Base-by-base conservation (phyloP, 768 basidiomycete species). In the Suillus weaverae region DNA sequence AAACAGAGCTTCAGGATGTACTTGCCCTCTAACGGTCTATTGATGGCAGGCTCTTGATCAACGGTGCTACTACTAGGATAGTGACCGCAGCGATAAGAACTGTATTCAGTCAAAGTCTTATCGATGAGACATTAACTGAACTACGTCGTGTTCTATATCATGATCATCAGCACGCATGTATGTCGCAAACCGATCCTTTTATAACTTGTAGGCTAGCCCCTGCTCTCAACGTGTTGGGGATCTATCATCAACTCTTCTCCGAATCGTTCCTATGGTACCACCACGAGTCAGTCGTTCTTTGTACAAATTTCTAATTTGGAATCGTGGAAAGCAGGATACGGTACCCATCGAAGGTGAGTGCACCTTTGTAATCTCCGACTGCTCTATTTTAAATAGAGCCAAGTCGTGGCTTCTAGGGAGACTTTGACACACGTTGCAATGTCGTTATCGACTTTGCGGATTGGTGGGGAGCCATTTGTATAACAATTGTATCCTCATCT, bases 391-490 rank as follows among this genome's bases (percentile, higher is more conserved):
- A 54, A 54, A 32, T 18, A 16, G 30, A 30, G 50, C 26, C 22
- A 16, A 26, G 26, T 26, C 48, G 48, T 51, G 50, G 26, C 26
- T 48, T 46, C 44, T 10, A 46, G 10, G 26, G 16, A 51, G 30
- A 30, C 32, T 53, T 53, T 32, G 53, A 33, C 53, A 35, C 26
- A 35, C 20, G 53, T 54, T 54, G 33, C 11, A 6, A 33, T 54
- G 53, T 35, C 53, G 33, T 54, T 54, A 54, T 54, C 20, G 20
- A 54, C 53, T 54, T 33, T n/a, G 20, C 32, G 33, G 53, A 54
- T 39, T 68, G 70, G 70, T 72, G 72, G 70, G 72, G 73, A 62
- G 71, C 71, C 48, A 16, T 44, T 2, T 73, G 70, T 70, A 68
- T 72, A 22, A 65, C 59, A 4, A 22, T 70, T 26, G 68, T 68